phyloP scores from a whole-genome alignment of 495 filamentous ascomycete species.

The Aspergillus nanangensis region DNA sequence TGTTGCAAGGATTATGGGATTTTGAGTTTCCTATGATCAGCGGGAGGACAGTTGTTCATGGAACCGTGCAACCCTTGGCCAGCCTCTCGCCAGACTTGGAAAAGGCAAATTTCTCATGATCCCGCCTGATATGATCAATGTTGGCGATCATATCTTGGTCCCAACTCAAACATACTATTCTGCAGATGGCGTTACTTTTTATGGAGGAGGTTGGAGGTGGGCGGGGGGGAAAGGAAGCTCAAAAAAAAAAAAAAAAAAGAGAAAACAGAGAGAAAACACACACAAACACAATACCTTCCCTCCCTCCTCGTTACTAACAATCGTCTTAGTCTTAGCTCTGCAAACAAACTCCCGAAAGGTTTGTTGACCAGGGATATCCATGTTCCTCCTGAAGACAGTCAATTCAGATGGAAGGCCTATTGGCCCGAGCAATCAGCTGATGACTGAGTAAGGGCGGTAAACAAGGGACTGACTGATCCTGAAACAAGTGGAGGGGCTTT shows the following conservation, averaged over 20 bases:
- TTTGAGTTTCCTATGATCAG: constrained; percentile 9
- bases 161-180: too few species aligned
- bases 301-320: too few species aligned
- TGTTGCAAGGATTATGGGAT: constrained; percentile 9
- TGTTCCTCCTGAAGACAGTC: not conserved
- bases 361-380: too few species aligned
- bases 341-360: too few species aligned
- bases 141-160: too few species aligned
- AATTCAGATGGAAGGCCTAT: not conserved
- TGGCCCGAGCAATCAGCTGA: not conserved
- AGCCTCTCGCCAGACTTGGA: constrained; percentile 1
- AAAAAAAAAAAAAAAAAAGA: too few species aligned
- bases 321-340: too few species aligned
- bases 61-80: constrained; percentile 4
- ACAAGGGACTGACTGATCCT: not conserved
- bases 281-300: too few species aligned
- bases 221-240: too few species aligned
- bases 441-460: not conserved
- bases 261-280: too few species aligned
- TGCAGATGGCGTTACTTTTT: too few species aligned
- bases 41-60: constrained; percentile 6
- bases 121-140: not conserved
- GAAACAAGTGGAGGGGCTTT: not conserved
- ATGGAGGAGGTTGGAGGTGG: too few species aligned
- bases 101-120: not conserved